phyloP scores from a whole-genome alignment of 1,284 basidiomycete genomes.

The Hemileia vastatrix region DNA sequence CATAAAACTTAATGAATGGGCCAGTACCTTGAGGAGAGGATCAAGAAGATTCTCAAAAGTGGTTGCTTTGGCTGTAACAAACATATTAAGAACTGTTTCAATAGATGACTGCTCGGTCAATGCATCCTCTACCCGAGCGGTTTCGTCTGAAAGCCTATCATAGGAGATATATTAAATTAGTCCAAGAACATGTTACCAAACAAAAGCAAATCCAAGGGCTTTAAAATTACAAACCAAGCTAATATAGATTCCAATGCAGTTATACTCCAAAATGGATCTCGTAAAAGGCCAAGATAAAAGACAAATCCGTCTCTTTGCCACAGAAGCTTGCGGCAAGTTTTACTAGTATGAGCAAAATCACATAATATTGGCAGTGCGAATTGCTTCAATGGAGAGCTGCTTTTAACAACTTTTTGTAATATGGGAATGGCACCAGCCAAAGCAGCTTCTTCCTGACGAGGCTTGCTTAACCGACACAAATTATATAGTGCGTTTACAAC shows the following conservation, averaged over 20 bases:
- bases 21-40: constrained; percentile 48
- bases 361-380: constrained; percentile 94
- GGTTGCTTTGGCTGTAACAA: constrained; percentile 74
- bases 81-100: constrained; percentile 67
- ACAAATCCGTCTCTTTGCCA: constrained; percentile 71
- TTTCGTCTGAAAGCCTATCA: constrained; percentile 81
- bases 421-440: constrained; percentile 87
- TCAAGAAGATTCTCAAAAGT: constrained; percentile 93
- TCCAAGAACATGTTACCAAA: background rate
- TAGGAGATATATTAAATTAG: background rate
- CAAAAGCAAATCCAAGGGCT: background rate
- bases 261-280: constrained; percentile 92
- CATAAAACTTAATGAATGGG: background rate
- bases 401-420: constrained; percentile 73
- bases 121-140: constrained; percentile 79
- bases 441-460: constrained; percentile 89
- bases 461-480: constrained; percentile 84
- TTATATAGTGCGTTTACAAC: constrained; percentile 93
- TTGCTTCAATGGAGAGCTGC: constrained; percentile 82
- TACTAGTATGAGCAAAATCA: constrained; percentile 84
- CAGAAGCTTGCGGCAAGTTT: constrained; percentile 71
- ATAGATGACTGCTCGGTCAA: constrained; percentile 61
- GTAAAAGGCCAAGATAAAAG: constrained; percentile 72
- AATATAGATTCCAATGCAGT: constrained; percentile 81
- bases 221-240: constrained; percentile 59